Base-by-base conservation (phyloP, 495 filamentous ascomycete genomes). In the Penicillium steckii region DNA sequence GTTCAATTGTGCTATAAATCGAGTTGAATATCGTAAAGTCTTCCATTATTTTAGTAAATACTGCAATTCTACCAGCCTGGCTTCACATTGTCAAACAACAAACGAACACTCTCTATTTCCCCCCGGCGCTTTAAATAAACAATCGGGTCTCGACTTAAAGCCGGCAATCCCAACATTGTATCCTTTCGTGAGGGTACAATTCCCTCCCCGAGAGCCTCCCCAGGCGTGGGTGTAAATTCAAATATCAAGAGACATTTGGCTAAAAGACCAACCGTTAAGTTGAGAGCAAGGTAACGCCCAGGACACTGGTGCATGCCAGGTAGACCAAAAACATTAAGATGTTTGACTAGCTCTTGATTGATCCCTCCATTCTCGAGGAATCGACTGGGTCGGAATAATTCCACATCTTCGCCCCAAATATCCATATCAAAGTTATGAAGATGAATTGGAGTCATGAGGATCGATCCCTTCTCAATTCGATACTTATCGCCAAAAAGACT, bases 41-140 rank as follows among this genome's bases (percentile, higher is more conserved):
- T 1, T 37, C n/a, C 15, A 37, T 37, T 17, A 17, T n/a, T n/a
- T n/a, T n/a, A n/a, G n/a, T 37, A 17, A 37, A 15, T 37, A 17
- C 15, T 46, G 30, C 17, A 32, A 19, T 46, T 18, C 18, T 22
- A 29, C 30, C 44, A 30, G 22, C 44, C 24, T 4, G 44, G 44
- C n/a, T 32, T 32, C 17, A 46, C 44, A 46, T 46, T 32, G 13
- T 46, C 26, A 46, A 46, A 46, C n/a, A 37, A 18, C 1, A 32
- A 7, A 17, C 15, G 25, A 3, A 46, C 24, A 19, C 15, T 18
- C 21, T 19, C n/a, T 19, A 33, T 22, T 13, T 8, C 13, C 4
- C 22, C 21, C 10, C 44, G 26, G 4, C 44, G 25, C 24, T 13
- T 19, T 4, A 46, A 2, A 22, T 19, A 12, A 17, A 46, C 26